These are phyloP conservation scores for Tetrapisispora nanseiensis DNA, from an alignment of 805 yeast species.

Conservation along the genomic window DNA sequence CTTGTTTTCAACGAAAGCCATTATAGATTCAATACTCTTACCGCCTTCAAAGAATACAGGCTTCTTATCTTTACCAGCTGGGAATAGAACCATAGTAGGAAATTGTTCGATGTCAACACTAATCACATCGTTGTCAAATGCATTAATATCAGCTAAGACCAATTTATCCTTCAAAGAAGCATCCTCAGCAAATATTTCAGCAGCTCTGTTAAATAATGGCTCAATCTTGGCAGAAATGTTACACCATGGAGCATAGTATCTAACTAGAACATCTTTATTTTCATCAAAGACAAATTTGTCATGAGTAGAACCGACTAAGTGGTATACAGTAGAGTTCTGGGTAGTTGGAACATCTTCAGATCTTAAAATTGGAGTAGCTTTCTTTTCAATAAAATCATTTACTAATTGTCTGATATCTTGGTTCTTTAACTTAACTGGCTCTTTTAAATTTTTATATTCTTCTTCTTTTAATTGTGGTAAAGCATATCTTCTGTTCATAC, in stretches of 20 bases:
- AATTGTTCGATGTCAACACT: slow-evolving; percentile 75
- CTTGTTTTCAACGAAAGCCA: slow-evolving; percentile 58
- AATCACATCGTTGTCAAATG: slow-evolving; percentile 74
- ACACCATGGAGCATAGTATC: slow-evolving; percentile 97
- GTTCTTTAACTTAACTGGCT: slow-evolving; percentile 35
- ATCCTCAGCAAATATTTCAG: slow-evolving; percentile 50
- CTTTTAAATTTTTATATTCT: slow-evolving; percentile 18
- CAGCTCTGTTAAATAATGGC: slow-evolving; percentile 83
- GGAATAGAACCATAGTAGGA: slow-evolving; percentile 87
- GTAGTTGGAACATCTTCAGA: slow-evolving; percentile 77
- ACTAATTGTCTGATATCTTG: slow-evolving; percentile 53
- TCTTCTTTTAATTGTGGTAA: slow-evolving; percentile 44
- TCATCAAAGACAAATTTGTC: slow-evolving; percentile 51
- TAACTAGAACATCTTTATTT: slow-evolving; percentile 65
- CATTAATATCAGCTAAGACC: slow-evolving; percentile 78
- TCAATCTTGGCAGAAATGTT: slow-evolving; percentile 92
- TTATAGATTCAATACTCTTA: slow-evolving; percentile 66
- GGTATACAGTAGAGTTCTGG: slow-evolving; percentile 67
- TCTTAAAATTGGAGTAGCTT: slow-evolving; percentile 62
- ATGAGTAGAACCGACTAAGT: slow-evolving; percentile 79
- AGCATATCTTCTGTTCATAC: slow-evolving; percentile 66
- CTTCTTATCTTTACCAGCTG: slow-evolving; percentile 66
- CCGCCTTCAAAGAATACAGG: slow-evolving; percentile 58
- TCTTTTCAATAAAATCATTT: slow-evolving; percentile 51
- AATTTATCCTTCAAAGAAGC: slow-evolving; percentile 42